Conservation (phyloP, 2,329 filamentous ascomycete genomes). For the Diaporthe helianthi region DNA sequence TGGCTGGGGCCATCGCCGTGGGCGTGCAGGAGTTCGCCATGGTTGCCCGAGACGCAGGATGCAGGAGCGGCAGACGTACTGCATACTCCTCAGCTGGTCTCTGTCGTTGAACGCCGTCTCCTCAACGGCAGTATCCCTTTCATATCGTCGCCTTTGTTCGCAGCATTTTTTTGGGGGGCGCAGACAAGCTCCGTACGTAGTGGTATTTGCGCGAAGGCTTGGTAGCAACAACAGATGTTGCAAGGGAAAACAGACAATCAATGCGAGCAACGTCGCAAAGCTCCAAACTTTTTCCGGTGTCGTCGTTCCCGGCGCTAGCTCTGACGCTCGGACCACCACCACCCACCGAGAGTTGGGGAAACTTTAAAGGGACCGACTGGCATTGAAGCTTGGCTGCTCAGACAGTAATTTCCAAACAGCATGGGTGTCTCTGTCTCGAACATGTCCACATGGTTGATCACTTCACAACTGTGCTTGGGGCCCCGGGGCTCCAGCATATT, state of each 20-base stretch:
- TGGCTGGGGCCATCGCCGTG: background rate
- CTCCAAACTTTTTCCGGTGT: constrained; percentile 3
- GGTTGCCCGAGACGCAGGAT: constrained; percentile 34
- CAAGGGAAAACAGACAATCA: background rate
- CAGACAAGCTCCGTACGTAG: background rate
- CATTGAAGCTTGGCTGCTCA: too few species aligned
- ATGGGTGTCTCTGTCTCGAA: background rate
- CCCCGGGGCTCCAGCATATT: too few species aligned
- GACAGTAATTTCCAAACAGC: background rate
- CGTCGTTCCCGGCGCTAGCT: background rate
- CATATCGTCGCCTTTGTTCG: constrained; percentile 26
- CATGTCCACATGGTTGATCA: too few species aligned
- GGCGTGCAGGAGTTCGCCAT: constrained; percentile 25
- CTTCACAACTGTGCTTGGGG: too few species aligned
- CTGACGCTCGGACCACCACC: constrained; percentile 1
- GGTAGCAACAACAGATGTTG: background rate
- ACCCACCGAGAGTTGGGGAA: too few species aligned
- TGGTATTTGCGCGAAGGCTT: background rate
- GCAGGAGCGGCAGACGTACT: constrained; percentile 34
- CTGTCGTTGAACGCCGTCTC: constrained; percentile 29
- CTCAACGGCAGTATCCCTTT: constrained; percentile 28
- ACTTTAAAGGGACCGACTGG: too few species aligned
- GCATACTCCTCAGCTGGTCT: constrained; percentile 32
- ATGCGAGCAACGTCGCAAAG: constrained; percentile 8
- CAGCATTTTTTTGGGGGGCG: constrained; percentile 15